Base-by-base conservation (phyloP, 768 basidiomycete genomes). In the Mycena kentingensis region DNA sequence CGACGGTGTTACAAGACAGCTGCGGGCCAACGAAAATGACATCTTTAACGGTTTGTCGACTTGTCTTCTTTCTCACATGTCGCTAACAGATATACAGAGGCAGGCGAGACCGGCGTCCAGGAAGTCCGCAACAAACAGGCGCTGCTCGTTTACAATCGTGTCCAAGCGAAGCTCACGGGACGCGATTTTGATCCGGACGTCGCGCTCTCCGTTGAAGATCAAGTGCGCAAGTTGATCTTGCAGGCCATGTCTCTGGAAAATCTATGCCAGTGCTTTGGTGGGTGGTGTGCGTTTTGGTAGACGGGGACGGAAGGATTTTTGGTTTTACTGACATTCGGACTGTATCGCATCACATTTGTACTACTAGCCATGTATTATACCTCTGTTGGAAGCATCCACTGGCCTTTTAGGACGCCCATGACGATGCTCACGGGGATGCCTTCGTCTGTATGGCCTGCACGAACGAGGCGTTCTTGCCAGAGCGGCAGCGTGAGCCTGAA, bases 201-300 rank as follows among this genome's bases (percentile, higher is more conserved):
- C 48, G 77, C 79, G 1, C 77, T 98, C 43, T 74, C 79, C 7
- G 90, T 98, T 22, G 73, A 79, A 22, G 82, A 77, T 16, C 97
- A 99, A 69, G 97, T 99, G 13, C 90, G 94, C 65, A 88, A 89
- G 67, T 77, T 99, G 42, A 98, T 99, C 55, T 79, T 87, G 58
- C 93, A 98, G 69, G 93, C 97, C 3, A 97, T 90, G 6, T 87
- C 91, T 16, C 66, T 98, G 38, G 95, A 98, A 70, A 97, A 98
- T 67, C 83, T 98, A 2, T 97, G 93, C 68, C 95, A 96, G 67
- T 94, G 92, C 64, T 97, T 96, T 76, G 90, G 92, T 54, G 94
- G 94, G 69, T 96, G 55, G 55, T 56, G 55, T 52, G 55, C 55
- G 31, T 56, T 56, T 13, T 56, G 55, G 55, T 56, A 56, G 25